Evolutionary conservation across 495 filamentous ascomycete species (phyloP), one percentile per base, ranked within the genome.

Genomic region (Xylaria castorea): DNA sequence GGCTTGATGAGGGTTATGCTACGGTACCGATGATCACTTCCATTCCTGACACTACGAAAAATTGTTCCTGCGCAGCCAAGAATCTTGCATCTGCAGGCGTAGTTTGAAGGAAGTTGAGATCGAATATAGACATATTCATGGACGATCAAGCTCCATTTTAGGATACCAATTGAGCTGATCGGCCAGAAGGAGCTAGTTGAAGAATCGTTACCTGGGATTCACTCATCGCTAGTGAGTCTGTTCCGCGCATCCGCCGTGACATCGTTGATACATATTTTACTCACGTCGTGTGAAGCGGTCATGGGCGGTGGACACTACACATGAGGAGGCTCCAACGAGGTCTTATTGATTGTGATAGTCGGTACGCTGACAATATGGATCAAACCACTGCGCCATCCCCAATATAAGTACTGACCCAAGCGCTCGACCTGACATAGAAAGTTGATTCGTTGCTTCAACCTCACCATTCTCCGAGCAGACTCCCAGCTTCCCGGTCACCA

Each of bases 321-420:
- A n/a, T 36, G 38, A 46, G 64, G n/a, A 67, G 30, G 12, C 46
- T 3, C 8, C 7, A 32, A 32, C 20, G 38, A 20, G 64, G n/a
- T 2, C 46, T 67, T 4, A 14, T 61, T 53, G 46, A 51, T 67
- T 67, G 46, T 25, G 64, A 67, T 67, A 25, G 30, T 67, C 64
- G 64, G 30, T 53, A 40, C 12, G 20, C 42, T n/a, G 36, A 20
- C 18, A 30, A 27, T 18, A 36, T 42, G 50, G 14, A 18, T 44
- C 46, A 8, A 42, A 14, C 9, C 14, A 30, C 20, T n/a, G 22
- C 36, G 4, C 61, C 32, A 38, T 61, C 1, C 5, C n/a, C 32
- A 42, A 64, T 68, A 68, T 68, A 55, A 68, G 48, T 42, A 55
- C 50, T 57, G n/a, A 51, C 16, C 16, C 34, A 25, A 42, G 34